These are phyloP conservation scores for Magnolia sinica DNA, from an alignment of 164 flowering plant species.

Conservation along the genomic window DNA sequence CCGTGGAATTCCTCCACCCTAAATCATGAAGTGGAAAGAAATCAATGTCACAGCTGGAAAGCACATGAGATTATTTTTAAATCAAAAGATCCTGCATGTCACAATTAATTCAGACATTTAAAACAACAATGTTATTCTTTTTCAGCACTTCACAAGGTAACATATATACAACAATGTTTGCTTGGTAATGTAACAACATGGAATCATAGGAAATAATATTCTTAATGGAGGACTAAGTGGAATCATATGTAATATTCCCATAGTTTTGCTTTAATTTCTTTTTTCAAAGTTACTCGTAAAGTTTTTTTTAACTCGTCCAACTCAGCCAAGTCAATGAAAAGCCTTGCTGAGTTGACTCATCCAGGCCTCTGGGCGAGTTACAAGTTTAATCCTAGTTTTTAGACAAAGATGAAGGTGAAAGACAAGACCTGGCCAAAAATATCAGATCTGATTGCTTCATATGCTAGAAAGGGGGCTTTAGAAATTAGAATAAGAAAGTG, in stretches of 20 bases:
- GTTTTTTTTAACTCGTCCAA: too few species aligned
- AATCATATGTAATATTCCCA: neutral
- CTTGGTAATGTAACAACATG: neutral
- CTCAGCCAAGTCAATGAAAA: too few species aligned
- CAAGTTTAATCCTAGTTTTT: too few species aligned
- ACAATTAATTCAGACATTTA: neutral
- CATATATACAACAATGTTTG: neutral
- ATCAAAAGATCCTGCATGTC: neutral
- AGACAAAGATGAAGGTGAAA: too few species aligned
- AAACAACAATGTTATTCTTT: neutral
- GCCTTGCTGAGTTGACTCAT: too few species aligned
- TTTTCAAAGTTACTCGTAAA: too few species aligned
- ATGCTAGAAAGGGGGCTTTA: too few species aligned
- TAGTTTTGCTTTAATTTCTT: too few species aligned
- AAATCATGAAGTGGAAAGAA: constrained; percentile 8
- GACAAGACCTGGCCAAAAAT: too few species aligned
- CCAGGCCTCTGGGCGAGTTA: too few species aligned
- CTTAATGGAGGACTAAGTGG: neutral
- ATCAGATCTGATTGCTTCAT: too few species aligned
- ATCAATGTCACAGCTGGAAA: constrained; percentile 8
- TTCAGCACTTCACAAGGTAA: neutral
- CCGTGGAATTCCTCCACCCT: constrained; percentile 95
- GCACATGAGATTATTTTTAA: neutral
- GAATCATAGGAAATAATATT: neutral
- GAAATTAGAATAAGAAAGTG: too few species aligned